A percentile compares a stretch with the other conserved stretches of the same genome.
phyloP scores from a whole-genome alignment of 2,329 filamentous ascomycete genomes.

The Pseudocercospora fuligena region DNA sequence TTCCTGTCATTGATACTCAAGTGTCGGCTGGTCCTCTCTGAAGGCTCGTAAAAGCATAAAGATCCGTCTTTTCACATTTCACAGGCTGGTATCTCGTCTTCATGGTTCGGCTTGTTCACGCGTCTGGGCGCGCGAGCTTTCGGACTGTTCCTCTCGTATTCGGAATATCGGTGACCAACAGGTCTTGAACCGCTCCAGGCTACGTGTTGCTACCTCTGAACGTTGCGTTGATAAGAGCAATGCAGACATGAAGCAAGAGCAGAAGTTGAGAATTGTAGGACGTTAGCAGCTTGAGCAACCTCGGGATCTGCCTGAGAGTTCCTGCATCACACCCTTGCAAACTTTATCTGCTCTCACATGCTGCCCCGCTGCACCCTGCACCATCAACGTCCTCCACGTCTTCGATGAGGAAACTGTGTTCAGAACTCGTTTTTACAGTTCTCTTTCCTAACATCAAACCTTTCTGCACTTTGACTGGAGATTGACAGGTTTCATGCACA shows the following conservation, averaged over 20 bases:
- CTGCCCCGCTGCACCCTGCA: constrained; percentile 1
- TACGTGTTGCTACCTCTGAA: neutral
- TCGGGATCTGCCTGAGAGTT: neutral
- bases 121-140: too few species aligned
- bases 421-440: neutral
- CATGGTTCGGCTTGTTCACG: neutral
- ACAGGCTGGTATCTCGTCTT: neutral
- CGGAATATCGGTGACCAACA: neutral
- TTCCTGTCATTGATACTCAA: too few species aligned
- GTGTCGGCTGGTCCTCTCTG: too few species aligned
- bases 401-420: neutral
- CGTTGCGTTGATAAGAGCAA: neutral
- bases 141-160: neutral
- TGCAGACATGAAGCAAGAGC: neutral
- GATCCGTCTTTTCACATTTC: neutral
- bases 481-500: neutral
- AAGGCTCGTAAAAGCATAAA: neutral
- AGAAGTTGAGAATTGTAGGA: neutral
- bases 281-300: neutral
- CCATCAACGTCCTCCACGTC: neutral
- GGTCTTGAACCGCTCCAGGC: neutral
- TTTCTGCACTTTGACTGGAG: neutral
- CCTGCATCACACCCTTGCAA: neutral
- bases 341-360: constrained; percentile 2
- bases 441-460: neutral